Evolutionary conservation across 129 eudicot species (phyloP), one percentile per base, ranked within the genome.

Genomic region (Daucus carota): DNA sequence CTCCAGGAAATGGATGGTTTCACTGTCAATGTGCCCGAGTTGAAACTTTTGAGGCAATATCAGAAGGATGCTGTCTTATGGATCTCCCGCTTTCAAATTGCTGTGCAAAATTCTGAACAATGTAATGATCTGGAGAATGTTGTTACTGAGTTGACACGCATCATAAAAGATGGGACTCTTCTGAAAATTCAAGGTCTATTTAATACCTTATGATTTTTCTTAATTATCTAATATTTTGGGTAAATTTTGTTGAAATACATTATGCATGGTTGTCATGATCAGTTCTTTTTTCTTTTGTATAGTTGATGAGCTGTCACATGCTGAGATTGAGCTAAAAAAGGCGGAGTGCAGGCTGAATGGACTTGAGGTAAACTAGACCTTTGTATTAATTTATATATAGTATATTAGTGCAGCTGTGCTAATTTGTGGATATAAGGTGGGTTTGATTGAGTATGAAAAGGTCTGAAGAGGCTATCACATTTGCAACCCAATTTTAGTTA

Each of bases 261-360:
- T 11, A 76, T 42, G 71, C 42, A 57, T 83, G 78, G 63, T 47
- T 70, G 22, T 78, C 75, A 74, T 73, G 40, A 46, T 77, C 32
- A 76, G 50, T 82, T 28, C 4, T 71, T 42, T 80, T 54, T 15
- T 74, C 36, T 70, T 85, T 45, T 3, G 29, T 71, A 74, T 80
- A 89, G 97, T 95, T 76, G 92, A 85, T 57, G 92, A 92, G 86
- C 76, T 86, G 75, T 85, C 84, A 82, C 80, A 73, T 36, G 85
- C 92, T 74, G 96, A 88, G 80, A 82, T 81, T 80, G 99, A 95
- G 87, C 83, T 95, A 75, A 79, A 85, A 78, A 92, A 83, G 82
- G 97, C 97, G 59, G 79, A 80, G 75, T 95, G 99, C 86, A 89
- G 99, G 87, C 92, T 88, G 32, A 84, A 89, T 82, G 99, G 96